Conservation (phyloP, 805 yeast genomes). For the Lachancea sp. region DNA sequence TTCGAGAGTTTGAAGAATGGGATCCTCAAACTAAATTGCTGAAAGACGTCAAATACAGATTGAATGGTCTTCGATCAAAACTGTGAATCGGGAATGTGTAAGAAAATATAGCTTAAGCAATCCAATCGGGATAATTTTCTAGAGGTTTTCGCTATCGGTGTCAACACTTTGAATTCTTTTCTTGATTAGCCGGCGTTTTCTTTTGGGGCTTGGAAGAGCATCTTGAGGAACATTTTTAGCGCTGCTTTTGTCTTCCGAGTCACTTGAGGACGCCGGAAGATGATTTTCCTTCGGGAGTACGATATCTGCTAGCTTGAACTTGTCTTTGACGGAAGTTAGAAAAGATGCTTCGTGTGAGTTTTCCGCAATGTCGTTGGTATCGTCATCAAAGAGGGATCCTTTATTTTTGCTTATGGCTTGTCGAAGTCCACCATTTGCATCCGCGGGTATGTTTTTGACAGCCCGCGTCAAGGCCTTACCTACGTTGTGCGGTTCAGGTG, state of each 20-base stretch:
- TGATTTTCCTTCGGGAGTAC: slow-evolving; percentile 14
- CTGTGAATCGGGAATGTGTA: slow-evolving; percentile 8
- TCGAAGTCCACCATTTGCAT: slow-evolving; percentile 18
- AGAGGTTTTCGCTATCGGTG: slow-evolving; percentile 5
- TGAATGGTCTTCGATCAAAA: slow-evolving; percentile 45
- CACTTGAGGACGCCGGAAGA: slow-evolving; percentile 12
- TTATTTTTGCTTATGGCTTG: slow-evolving; percentile 20
- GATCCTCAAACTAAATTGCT: slow-evolving; percentile 74
- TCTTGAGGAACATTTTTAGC: background rate
- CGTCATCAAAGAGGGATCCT: slow-evolving; percentile 17
- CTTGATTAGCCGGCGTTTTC: slow-evolving; percentile 18
- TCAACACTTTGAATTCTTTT: slow-evolving; percentile 18
- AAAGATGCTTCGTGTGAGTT: slow-evolving; percentile 16
- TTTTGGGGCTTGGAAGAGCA: background rate
- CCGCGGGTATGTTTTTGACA: slow-evolving; percentile 15
- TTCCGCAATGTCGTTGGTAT: slow-evolving; percentile 14
- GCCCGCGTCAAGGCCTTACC: slow-evolving; percentile 20
- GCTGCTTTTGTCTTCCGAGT: slow-evolving; percentile 1
- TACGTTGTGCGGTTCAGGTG: slow-evolving; percentile 10
- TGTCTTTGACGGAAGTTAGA: slow-evolving; percentile 15
- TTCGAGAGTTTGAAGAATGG: slow-evolving; percentile 77
- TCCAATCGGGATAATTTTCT: background rate
- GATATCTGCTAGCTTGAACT: slow-evolving; percentile 13
- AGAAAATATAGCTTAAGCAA: background rate
- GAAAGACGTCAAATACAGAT: slow-evolving; percentile 76